Base-by-base conservation (phyloP, 352 stramenopile genomes). In the Plasmopara halstedii region DNA sequence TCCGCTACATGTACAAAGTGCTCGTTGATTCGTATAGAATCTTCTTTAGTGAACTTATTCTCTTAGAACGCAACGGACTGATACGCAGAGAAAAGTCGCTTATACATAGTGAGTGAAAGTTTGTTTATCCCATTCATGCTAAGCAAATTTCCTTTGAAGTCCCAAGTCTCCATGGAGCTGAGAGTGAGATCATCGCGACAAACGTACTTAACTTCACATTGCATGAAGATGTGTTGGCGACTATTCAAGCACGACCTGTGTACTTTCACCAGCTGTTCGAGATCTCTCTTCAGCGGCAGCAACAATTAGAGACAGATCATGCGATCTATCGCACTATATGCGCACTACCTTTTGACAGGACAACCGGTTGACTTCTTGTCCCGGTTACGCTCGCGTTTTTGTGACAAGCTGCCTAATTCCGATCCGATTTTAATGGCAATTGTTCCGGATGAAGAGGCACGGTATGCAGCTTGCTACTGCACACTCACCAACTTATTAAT, bases 21-120 rank as follows among this genome's bases (percentile, higher is more conserved):
- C 8, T 27, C 23, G 23, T 8, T 27, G 23, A 8, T 9, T 27
- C 8, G 4, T 27, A 27, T 27, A 9, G 23, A 4, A 9, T 27
- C 23, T 27, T 27, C 23, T 27, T 27, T 27, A 8, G 4, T 27
- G 8, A 27, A 27, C 23, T 27, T 27, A 9, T 4, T 27, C 23
- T 27, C 23, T 27, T 27, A 9, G 8, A 27, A 27, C 4, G 25
- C 3, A 25, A 55, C 33, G 4, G 51, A 7, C 45, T 46, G 54
- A 3, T 46, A 18, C 19, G 19, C 26, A 2, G 8, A 27, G 23
- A 27, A 8, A 27, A 27, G 23, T 27, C 23, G 23, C 23, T 27
- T 8, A 9, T 27, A 27, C 23, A 27, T 27, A 8, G 23, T 27
- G 23, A 27, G 4, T 9, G 8, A 27, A 27, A 8, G 23, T 27